phyloP scores from a whole-genome alignment of 495 filamentous ascomycete genomes.

The Talaromyces adpressus region DNA sequence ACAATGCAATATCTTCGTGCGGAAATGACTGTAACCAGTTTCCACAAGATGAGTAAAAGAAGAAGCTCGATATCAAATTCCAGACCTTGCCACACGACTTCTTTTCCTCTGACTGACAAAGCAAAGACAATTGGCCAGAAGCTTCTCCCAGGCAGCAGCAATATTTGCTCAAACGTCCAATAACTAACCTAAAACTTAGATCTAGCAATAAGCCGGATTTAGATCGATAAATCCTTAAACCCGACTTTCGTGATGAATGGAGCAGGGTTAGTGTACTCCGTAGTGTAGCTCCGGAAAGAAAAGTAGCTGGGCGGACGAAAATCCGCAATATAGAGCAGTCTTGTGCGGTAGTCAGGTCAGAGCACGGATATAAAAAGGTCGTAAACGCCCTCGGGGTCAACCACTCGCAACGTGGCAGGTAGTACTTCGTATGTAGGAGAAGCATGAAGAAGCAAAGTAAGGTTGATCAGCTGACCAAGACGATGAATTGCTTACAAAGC shows the following conservation, averaged over 20 bases:
- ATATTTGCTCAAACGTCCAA: background rate
- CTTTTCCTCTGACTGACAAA: background rate
- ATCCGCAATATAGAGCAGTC: background rate
- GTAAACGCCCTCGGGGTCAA: background rate
- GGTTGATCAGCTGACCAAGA: background rate
- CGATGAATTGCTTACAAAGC: background rate
- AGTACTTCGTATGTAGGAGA: background rate
- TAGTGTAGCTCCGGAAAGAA: background rate
- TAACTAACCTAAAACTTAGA: background rate
- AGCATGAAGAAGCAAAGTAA: background rate
- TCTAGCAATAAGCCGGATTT: background rate
- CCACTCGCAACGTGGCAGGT: background rate
- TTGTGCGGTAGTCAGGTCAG: background rate
- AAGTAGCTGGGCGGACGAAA: background rate
- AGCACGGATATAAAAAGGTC: background rate
- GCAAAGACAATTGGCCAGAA: background rate
- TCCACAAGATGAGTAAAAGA: background rate
- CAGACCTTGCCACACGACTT: background rate
- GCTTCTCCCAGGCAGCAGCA: background rate
- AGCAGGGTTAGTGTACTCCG: background rate
- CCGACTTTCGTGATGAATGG: background rate
- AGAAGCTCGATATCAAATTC: background rate
- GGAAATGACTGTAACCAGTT: background rate
- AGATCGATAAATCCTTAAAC: background rate
- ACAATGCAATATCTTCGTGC: background rate